Base-by-base conservation (phyloP, 768 basidiomycete species). In the Rhodotorula paludigena region DNA sequence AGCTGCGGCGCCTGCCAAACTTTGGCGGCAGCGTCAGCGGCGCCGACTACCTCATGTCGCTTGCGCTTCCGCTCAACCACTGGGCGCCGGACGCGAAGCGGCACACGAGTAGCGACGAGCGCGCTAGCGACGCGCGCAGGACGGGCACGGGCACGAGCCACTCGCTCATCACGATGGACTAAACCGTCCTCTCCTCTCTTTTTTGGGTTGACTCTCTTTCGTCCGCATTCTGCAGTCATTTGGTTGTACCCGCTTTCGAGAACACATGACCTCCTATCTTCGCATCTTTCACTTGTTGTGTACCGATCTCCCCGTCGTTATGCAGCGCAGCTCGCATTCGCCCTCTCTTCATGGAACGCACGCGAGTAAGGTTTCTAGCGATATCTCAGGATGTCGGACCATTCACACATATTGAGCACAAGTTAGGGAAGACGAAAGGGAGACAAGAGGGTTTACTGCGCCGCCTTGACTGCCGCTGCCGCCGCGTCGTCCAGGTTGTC, bases 401-500 rank as follows among this genome's bases (percentile, higher is more conserved):
- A 25, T 25, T 23, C 44, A 42, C 11, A 45, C 16, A 45, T 25
- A 45, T 25, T 23, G n/a, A n/a, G 44, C 44, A 25, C 9, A 39
- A n/a, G 21, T 35, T 35, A 23, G 18, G 32, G 14, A 5, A 8
- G 25, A 54, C 5, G 9, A 7, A 15, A 10, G 38, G 36, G 44
- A 23, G 44, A 45, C 16, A 8, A 23, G 21, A 18, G 25, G 18
- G 30, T 52, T 33, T 65, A 64, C 44, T 66, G 44, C 15, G 71
- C 71, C 16, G 71, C 71, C 71, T 72, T 68, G 64, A 72, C 71
- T 23, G 71, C 71, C 23, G 71, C 71, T 21, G 56, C 63, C 36
- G 71, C 71, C 30, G 71, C 69, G 69, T 92, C 89, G 75, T 98
- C 96, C 35, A 98, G 84, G 74, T 87, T 85, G 74, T 98, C 94